Conservation (phyloP, 2,329 filamentous ascomycete genomes). For the Aspergillus viridinutans region DNA sequence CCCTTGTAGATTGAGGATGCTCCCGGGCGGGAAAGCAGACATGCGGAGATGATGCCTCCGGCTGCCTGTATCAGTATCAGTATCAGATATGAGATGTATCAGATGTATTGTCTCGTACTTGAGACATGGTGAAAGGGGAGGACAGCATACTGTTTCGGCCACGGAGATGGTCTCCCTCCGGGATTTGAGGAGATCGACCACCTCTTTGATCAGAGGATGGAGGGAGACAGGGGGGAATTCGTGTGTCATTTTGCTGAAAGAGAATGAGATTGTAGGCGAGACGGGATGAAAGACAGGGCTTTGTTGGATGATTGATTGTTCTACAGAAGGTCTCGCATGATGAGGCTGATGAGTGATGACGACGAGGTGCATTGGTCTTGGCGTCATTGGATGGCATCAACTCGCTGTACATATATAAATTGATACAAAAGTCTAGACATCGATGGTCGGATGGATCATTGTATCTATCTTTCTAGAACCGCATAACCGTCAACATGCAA, state of each 20-base stretch:
- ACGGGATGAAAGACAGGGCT: neutral
- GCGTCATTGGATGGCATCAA: neutral
- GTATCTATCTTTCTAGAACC: neutral
- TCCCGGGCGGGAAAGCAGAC: conserved; percentile 56
- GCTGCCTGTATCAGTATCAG: conserved; percentile 44
- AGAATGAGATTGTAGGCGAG: neutral
- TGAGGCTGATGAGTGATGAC: neutral
- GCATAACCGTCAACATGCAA: neutral
- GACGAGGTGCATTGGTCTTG: neutral
- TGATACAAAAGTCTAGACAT: no score
- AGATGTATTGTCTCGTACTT: neutral
- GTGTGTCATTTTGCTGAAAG: neutral
- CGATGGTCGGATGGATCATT: no score
- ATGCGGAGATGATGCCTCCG: conserved; percentile 58
- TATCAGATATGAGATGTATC: neutral
- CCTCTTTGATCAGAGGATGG: conserved; percentile 44
- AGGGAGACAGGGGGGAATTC: conserved; percentile 35
- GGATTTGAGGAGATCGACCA: conserved; percentile 51
- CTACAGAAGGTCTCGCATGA: neutral
- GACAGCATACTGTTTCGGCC: conserved; percentile 52
- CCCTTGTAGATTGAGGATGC: conserved; percentile 58
- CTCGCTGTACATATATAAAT: neutral
- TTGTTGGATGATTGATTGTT: neutral
- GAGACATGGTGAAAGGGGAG: neutral
- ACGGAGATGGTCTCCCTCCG: conserved; percentile 56